Evolutionary conservation across 208 protist species (phyloP).

Genomic region (Crithidia bombi): DNA sequence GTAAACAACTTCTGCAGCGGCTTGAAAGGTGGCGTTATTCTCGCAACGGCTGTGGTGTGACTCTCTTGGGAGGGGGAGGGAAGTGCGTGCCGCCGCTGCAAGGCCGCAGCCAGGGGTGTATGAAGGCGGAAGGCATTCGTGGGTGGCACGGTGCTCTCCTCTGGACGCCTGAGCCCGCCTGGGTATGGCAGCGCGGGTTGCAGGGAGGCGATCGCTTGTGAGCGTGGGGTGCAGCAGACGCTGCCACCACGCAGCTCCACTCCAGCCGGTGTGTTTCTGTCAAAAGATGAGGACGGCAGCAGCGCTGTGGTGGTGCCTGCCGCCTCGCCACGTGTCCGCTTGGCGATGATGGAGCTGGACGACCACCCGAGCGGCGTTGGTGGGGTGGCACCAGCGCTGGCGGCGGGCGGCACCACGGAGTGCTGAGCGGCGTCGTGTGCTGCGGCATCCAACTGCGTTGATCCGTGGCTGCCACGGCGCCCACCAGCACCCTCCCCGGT

Average conservation of each 20-base stretch:
- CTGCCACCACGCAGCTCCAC: neutral
- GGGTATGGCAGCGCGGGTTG: neutral
- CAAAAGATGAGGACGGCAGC: neutral
- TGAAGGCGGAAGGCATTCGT: constrained; percentile 40
- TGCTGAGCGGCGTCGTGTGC: neutral
- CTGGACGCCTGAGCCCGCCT: neutral
- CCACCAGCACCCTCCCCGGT: neutral
- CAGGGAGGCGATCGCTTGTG: constrained; percentile 23
- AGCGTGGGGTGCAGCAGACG: constrained; percentile 13
- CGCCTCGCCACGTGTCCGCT: constrained; percentile 36
- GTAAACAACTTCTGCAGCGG: constrained; percentile 44
- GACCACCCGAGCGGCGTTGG: constrained; percentile 63
- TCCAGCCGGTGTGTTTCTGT: neutral
- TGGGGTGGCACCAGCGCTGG: constrained; percentile 4
- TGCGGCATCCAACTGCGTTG: neutral
- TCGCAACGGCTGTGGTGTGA: constrained; percentile 1
- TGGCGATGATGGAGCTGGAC: constrained; percentile 43
- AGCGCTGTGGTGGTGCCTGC: neutral
- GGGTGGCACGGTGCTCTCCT: constrained; percentile 14
- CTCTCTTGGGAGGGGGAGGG: neutral
- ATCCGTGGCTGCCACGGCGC: neutral
- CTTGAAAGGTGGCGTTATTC: constrained; percentile 20
- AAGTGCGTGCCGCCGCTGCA: constrained; percentile 1
- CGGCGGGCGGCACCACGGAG: neutral
- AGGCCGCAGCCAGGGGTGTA: constrained; percentile 43